Evolutionary conservation across 192 early-diverging fungal species (phyloP).

Genomic region (Funneliformis geosporum): DNA sequence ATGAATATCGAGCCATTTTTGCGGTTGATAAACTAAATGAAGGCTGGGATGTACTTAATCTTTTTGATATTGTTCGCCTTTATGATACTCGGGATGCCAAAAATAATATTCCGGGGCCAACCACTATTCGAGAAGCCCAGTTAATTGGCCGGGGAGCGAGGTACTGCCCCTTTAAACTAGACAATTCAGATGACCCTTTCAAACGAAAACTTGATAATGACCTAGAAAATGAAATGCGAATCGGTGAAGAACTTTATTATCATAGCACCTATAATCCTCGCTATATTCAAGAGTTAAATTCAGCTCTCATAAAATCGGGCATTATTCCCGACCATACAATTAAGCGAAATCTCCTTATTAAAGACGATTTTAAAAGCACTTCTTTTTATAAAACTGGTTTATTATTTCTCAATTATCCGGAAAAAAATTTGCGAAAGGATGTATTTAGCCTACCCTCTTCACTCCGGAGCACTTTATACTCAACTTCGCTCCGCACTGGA

Average conservation of each 20-base stretch:
- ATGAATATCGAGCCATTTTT: background rate
- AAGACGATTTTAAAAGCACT: background rate
- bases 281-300: background rate
- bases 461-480: background rate
- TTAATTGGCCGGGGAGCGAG: background rate
- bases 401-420: background rate
- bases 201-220: background rate
- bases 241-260: background rate
- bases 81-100: constrained; percentile 1
- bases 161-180: background rate
- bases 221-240: background rate
- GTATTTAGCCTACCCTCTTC: background rate
- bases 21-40: constrained; percentile 3
- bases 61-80: background rate
- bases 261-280: background rate
- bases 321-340: background rate
- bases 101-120: background rate
- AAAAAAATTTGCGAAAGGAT: background rate
- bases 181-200: background rate
- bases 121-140: background rate
- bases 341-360: background rate
- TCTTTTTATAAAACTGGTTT: background rate
- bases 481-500: background rate
- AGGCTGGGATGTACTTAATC: background rate
- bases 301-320: background rate